Evolutionary conservation across 768 basidiomycete species (phyloP).

Genomic region (Termitomyces sp.): DNA sequence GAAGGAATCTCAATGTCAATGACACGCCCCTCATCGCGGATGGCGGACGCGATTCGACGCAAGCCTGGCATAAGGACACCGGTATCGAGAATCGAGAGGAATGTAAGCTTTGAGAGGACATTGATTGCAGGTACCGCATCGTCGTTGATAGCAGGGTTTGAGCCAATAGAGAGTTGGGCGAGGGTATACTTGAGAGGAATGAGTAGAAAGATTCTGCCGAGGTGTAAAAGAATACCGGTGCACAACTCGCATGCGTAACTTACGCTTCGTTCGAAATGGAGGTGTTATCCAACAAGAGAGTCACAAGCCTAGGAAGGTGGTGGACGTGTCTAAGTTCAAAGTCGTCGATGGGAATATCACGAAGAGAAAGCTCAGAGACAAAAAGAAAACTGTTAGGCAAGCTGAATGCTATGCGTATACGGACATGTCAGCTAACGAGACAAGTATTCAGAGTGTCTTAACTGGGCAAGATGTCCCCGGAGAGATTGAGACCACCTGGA

Average conservation of each 20-base stretch:
- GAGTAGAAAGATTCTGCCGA: slow-evolving; percentile 51
- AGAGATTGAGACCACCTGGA: slow-evolving; percentile 49
- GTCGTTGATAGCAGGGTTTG: slow-evolving; percentile 52
- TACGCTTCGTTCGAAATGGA: slow-evolving; percentile 63
- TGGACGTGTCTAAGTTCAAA: slow-evolving; percentile 49
- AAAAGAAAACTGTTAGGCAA: slow-evolving; percentile 48
- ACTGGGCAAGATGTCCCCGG: slow-evolving; percentile 43
- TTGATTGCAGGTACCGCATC: slow-evolving; percentile 54
- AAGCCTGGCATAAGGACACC: slow-evolving; percentile 26
- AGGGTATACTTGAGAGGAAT: slow-evolving; percentile 53
- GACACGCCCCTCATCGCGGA: slow-evolving; percentile 32
- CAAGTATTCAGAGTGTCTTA: slow-evolving; percentile 3
- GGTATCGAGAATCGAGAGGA: slow-evolving; percentile 53
- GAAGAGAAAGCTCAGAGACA: slow-evolving; percentile 49
- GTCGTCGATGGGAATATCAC: slow-evolving; percentile 40
- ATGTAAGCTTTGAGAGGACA: slow-evolving; percentile 41
- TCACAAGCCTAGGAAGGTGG: slow-evolving; percentile 47
- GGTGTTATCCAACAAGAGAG: slow-evolving; percentile 47
- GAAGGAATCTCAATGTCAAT: slow-evolving; percentile 54
- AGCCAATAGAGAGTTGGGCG: slow-evolving; percentile 45
- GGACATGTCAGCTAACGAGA: slow-evolving; percentile 7
- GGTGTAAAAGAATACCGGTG: background rate
- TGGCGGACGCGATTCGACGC: slow-evolving; percentile 21
- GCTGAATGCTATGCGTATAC: slow-evolving; percentile 39
- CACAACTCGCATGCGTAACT: slow-evolving; percentile 13